phyloP scores from a whole-genome alignment of 2,329 filamentous ascomycete genomes.

The Alternaria longipes region DNA sequence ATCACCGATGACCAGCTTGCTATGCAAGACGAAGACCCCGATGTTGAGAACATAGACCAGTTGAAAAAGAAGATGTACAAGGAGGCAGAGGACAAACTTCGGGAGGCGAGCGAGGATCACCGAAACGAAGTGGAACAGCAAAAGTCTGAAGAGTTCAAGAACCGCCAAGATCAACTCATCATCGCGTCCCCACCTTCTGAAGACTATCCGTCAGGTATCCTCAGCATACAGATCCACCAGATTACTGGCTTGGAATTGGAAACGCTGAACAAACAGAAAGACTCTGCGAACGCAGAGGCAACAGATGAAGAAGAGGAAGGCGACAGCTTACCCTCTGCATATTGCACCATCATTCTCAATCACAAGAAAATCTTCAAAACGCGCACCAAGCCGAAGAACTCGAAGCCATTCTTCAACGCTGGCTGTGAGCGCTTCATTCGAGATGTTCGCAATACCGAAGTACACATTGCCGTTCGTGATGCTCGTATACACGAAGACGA shows the following conservation, averaged over 20 bases:
- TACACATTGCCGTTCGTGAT: constrained; percentile 74
- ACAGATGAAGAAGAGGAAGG: constrained; percentile 69
- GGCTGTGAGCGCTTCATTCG: constrained; percentile 76
- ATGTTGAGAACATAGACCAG: constrained; percentile 66
- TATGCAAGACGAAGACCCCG: constrained; percentile 67
- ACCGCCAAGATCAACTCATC: constrained; percentile 67
- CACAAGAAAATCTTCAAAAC: constrained; percentile 75
- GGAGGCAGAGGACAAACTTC: constrained; percentile 68
- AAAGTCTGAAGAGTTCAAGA: constrained; percentile 71
- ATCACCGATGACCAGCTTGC: constrained; percentile 70
- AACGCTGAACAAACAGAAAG: constrained; percentile 64
- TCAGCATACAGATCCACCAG: constrained; percentile 76
- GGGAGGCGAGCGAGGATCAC: constrained; percentile 70
- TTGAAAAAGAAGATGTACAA: constrained; percentile 66
- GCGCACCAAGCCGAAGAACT: constrained; percentile 79
- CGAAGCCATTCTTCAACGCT: constrained; percentile 81
- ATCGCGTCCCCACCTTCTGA: constrained; percentile 72
- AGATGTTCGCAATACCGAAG: constrained; percentile 72
- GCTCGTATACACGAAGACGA: constrained; percentile 74
- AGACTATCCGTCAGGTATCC: constrained; percentile 70
- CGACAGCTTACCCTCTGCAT: constrained; percentile 73
- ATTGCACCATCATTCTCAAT: constrained; percentile 78
- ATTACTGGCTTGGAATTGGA: constrained; percentile 74
- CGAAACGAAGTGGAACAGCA: constrained; percentile 73
- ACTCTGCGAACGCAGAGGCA: constrained; percentile 59